These are phyloP conservation scores for Chaetomiaceae sp. DNA, from an alignment of 2,329 filamentous ascomycete species.

Conservation along the genomic window DNA sequence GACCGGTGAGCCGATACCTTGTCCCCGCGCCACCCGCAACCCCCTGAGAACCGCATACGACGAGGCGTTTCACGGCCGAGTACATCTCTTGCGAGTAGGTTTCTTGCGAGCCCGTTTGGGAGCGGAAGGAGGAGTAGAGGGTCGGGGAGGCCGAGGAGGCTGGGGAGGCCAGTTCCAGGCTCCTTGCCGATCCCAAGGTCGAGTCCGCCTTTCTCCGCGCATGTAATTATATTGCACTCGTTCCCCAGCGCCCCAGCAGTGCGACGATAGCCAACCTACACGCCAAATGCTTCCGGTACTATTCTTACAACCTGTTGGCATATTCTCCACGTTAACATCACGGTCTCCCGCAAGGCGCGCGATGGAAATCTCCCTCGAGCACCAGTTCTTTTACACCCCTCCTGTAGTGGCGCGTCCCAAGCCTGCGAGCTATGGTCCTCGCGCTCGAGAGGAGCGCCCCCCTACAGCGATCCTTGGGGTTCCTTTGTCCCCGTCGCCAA, in stretches of 20 bases:
- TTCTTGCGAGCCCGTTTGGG: slow-evolving; percentile 11
- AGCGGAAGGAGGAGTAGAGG: neutral
- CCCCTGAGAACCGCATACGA: slow-evolving; percentile 1
- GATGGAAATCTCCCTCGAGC: slow-evolving; percentile 12
- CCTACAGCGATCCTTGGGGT: no score
- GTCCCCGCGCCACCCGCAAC: neutral
- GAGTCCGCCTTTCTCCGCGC: slow-evolving; percentile 13
- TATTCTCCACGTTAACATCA: slow-evolving; percentile 7
- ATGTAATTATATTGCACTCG: slow-evolving; percentile 17
- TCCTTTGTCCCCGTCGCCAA: no score
- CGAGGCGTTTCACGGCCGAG: slow-evolving; percentile 14
- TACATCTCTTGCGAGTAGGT: slow-evolving; percentile 1
- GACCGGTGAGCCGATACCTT: slow-evolving; percentile 15
- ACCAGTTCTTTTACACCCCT: slow-evolving; percentile 11
- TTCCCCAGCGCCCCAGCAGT: slow-evolving; percentile 8
- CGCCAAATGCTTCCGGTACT: slow-evolving; percentile 12
- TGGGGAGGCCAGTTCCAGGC: neutral
- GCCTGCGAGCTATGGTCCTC: neutral
- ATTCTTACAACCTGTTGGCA: slow-evolving; percentile 12
- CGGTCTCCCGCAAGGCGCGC: neutral
- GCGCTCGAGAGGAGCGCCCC: no score
- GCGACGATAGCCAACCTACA: slow-evolving; percentile 12
- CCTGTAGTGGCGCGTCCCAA: neutral
- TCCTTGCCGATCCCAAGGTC: slow-evolving; percentile 14
- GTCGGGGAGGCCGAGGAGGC: neutral